Base-by-base conservation (phyloP, 306 rosid species). In the Castanea crenata region DNA sequence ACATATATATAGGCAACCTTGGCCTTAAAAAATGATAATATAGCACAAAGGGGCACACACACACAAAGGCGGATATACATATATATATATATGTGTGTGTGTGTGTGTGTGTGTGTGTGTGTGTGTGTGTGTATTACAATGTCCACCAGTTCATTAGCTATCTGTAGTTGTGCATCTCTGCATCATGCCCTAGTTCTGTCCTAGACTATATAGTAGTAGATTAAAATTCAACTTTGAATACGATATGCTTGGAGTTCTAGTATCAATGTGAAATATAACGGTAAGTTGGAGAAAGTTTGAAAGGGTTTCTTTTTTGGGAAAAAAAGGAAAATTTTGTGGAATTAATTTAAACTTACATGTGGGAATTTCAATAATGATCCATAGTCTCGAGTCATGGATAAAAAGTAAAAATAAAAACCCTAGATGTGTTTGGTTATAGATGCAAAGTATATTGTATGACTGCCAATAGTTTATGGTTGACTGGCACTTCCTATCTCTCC, bases 111-210 rank as follows among this genome's bases (percentile, higher is more conserved):
- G 25, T 27, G 70, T 38, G 25, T 27, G 70, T n/a, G n/a, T n/a
- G n/a, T n/a, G n/a, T n/a, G n/a, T 21, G 21, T 55, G 25, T 27
- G 70, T 38, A 51, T 83, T 51, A 35, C 74, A 61, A 73, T n/a
- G 65, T 68, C 78, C 15, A 2, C 61, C 59, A 62, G 8, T 51
- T 77, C 67, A 63, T 34, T 57, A 49, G 12, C 44, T 63, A 35
- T 63, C 64, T 70, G 29, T 15, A 46, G 71, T 55, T 74, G 31
- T 64, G 76, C 44, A 14, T 71, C 55, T 56, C 32, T 21, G 29
- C 58, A 49, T 52, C 29, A 74, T 35, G 77, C 55, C 74, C 46
- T n/a, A 7, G 31, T 70, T 58, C 80, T 35, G 51, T 49, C 15
- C 41, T 61, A 12, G n/a, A 29, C 25, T 63, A 34, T 63, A 63